phyloP scores from a whole-genome alignment of 1,284 basidiomycete genomes.

The Trametes hirsuta region DNA sequence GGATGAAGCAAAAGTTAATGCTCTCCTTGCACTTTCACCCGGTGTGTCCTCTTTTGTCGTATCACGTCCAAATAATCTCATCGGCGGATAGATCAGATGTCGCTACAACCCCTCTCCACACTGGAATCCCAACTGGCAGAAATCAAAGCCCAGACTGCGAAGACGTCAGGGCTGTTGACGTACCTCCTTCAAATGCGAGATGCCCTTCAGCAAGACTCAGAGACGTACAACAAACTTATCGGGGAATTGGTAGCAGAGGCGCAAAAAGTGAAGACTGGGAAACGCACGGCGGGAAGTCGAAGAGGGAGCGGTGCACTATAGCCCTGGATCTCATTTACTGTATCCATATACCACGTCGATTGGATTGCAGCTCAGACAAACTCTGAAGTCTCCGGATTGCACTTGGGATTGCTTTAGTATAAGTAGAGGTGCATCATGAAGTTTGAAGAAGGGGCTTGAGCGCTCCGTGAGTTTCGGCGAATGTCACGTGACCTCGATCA shows the following conservation, averaged over 20 bases:
- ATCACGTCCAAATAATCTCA: background rate
- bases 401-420: no score
- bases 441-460: background rate
- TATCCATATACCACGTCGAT: conserved; percentile 8
- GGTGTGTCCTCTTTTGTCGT: conserved; percentile 47
- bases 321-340: conserved; percentile 1
- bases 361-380: background rate
- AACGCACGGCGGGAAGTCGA: conserved; percentile 48
- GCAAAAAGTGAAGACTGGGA: conserved; percentile 74
- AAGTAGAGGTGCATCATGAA: no score
- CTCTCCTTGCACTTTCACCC: conserved; percentile 67
- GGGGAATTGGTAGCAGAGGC: conserved; percentile 83
- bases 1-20: conserved; percentile 64
- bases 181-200: conserved; percentile 84
- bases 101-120: conserved; percentile 66
- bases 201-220: conserved; percentile 84
- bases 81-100: conserved; percentile 61
- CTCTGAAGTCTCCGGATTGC: background rate
- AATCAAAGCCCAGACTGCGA: conserved; percentile 69
- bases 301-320: conserved; percentile 51
- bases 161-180: conserved; percentile 75
- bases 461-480: conserved; percentile 4
- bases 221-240: conserved; percentile 82
- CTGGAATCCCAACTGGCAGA: conserved; percentile 71
- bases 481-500: conserved; percentile 17